Conservation (phyloP, 2,329 filamentous ascomycete genomes). For the Arthrobotrys entomopaga region DNA sequence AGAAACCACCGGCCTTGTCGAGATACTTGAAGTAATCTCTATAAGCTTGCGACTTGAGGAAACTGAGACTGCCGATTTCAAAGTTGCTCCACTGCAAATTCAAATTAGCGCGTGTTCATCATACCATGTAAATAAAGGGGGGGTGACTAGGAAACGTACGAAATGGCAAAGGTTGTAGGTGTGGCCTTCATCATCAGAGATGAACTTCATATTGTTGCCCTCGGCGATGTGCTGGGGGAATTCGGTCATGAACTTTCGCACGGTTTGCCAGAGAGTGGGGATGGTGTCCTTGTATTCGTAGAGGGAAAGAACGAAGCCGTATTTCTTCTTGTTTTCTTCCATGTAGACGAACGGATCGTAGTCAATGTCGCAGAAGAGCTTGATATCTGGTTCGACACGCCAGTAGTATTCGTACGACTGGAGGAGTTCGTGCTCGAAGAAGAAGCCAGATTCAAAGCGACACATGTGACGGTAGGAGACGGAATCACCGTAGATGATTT, state of each 20-base stretch:
- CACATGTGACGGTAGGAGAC: conserved; percentile 99
- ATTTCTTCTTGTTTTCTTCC: conserved; percentile 96
- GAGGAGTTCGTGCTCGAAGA: conserved; percentile 95
- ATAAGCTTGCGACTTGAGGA: conserved; percentile 90
- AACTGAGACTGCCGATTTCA: conserved; percentile 91
- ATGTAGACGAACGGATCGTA: conserved; percentile 98
- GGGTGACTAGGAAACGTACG: conserved; percentile 67
- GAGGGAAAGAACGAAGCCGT: conserved; percentile 93
- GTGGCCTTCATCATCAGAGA: conserved; percentile 90
- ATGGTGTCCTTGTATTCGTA: conserved; percentile 98
- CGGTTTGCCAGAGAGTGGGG: conserved; percentile 92
- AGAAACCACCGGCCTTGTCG: conserved; percentile 89
- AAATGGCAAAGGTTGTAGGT: conserved; percentile 98
- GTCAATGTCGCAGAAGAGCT: conserved; percentile 94
- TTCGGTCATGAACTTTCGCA: conserved; percentile 90
- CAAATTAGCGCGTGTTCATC: conserved; percentile 1
- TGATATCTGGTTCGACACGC: conserved; percentile 96
- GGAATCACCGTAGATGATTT: conserved; percentile 98
- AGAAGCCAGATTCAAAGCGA: conserved; percentile 98
- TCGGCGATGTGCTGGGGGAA: conserved; percentile 87
- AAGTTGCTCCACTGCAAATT: conserved; percentile 91
- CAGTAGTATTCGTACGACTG: conserved; percentile 99
- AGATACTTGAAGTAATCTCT: conserved; percentile 88
- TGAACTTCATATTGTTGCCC: conserved; percentile 87
- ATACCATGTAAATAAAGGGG: background rate